phyloP scores from a whole-genome alignment of 2,329 filamentous ascomycete species.

The Exophiala sp. region DNA sequence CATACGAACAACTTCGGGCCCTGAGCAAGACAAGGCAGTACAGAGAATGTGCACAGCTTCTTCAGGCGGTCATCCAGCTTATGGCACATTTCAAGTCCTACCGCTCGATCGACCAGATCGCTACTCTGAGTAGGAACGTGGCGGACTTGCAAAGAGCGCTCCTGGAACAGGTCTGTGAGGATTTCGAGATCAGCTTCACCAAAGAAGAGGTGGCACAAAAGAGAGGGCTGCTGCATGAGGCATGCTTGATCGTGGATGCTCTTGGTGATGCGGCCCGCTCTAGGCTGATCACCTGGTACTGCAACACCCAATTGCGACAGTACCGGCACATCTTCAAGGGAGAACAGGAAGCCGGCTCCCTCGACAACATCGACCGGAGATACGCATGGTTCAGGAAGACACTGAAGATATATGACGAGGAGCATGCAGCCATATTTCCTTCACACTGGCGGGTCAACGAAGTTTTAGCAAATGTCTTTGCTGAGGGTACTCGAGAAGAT shows the following conservation, averaged over 20 bases:
- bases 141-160: slow-evolving; percentile 88
- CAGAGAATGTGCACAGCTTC: slow-evolving; percentile 82
- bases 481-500: slow-evolving; percentile 90
- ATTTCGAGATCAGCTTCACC: slow-evolving; percentile 92
- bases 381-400: slow-evolving; percentile 97
- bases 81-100: slow-evolving; percentile 99
- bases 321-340: slow-evolving; percentile 93
- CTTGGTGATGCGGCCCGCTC: slow-evolving; percentile 79
- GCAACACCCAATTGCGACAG: slow-evolving; percentile 92
- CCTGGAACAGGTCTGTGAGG: slow-evolving; percentile 96
- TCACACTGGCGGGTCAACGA: slow-evolving; percentile 84
- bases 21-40: slow-evolving; percentile 85
- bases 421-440: slow-evolving; percentile 84
- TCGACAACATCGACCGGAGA: slow-evolving; percentile 91
- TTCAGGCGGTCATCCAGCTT: slow-evolving; percentile 92
- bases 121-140: slow-evolving; percentile 83
- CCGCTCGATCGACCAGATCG: slow-evolving; percentile 95
- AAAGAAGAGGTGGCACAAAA: slow-evolving; percentile 72
- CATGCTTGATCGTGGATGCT: slow-evolving; percentile 89
- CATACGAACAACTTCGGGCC: slow-evolving; percentile 89
- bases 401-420: slow-evolving; percentile 91
- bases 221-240: slow-evolving; percentile 69
- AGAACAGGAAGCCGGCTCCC: slow-evolving; percentile 89
- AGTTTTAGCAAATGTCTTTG: slow-evolving; percentile 82
- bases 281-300: slow-evolving; percentile 88